Percentiles rank a stretch among this genome's conserved stretches.
Conservation (phyloP, 225 moss, liverwort and hornwort species). For the Sphagnum tenellum region DNA sequence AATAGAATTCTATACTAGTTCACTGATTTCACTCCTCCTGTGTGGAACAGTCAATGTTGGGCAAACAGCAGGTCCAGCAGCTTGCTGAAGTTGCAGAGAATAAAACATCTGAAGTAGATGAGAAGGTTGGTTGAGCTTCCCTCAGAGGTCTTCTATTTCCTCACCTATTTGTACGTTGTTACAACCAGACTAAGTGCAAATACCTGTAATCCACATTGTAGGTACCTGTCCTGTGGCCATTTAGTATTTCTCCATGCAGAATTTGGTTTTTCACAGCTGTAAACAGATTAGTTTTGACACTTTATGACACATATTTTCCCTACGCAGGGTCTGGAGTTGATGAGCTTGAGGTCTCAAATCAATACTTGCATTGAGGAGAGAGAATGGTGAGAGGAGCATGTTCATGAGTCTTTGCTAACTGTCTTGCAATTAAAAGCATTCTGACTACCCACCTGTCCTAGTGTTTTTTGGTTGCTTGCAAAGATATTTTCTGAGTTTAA, state of each 20-base stretch:
- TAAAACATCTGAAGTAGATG: conserved; percentile 40
- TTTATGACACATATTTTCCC: background rate
- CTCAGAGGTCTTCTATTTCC: background rate
- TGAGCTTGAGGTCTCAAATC: conserved; percentile 48
- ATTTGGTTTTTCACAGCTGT: too few species aligned
- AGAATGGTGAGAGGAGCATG: conserved; percentile 34
- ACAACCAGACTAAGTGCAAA: too few species aligned
- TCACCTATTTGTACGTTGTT: too few species aligned
- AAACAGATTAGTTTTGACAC: too few species aligned
- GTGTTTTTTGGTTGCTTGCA: conserved; percentile 2
- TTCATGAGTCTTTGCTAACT: too few species aligned
- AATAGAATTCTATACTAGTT: background rate
- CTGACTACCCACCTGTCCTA: too few species aligned
- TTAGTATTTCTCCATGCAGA: too few species aligned
- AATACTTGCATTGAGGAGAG: conserved; percentile 55
- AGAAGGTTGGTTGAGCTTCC: conserved; percentile 22
- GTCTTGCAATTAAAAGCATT: background rate
- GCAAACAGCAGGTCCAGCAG: conserved; percentile 79
- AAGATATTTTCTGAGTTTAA: background rate
- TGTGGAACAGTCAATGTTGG: conserved; percentile 50
- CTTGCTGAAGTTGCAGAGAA: conserved; percentile 66
- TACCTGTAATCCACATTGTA: too few species aligned
- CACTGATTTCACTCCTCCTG: background rate
- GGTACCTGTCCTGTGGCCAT: too few species aligned
- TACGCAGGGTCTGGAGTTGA: conserved; percentile 68